Base-by-base conservation (phyloP, 163 green algal species). In the Prototheca wickerhamii region DNA sequence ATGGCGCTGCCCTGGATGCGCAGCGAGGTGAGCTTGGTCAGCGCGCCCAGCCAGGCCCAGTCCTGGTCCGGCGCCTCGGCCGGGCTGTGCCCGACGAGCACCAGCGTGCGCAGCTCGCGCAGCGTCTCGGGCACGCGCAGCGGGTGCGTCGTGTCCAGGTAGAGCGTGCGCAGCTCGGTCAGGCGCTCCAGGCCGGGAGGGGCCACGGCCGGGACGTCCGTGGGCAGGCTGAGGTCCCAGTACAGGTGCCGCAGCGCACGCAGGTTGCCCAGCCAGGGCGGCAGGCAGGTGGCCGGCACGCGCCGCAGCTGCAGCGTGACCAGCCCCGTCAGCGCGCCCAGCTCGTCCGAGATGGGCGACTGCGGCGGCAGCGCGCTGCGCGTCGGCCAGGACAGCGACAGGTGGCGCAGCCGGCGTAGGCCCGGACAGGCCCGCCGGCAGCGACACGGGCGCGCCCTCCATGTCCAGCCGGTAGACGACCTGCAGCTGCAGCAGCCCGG, bases 211-310 rank as follows among this genome's bases (percentile, higher is more conserved):
- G 32, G 18, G 3, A 51, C 30, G 33, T 69, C 60, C 10, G 34
- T 54, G 0, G 68, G 61, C 40, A 75, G 59, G 10, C 28, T 55
- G 1, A 58, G 68, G 68, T 75, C 68, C 60, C 61, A 75, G 29
- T 65, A 67, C 4, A 75, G 53, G 42, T 63, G 51, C 2, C 50
- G 53, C 32, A 75, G 54, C 5, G 20, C 6, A 2, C 40, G 33
- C 18, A 75, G 52, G n/a, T 26, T 10, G 1, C 51, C 60, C 25
- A 74, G 50, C 30, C 37, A 70, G 4, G 6, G 7, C 10, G 68
- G 61, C 44, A 35, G 28, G 0, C 17, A 4, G 40, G 32, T 37
- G 32, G 55, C n/a, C 2, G 68, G 68, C 17, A 53, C 40, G 17
- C 68, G 60, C 42, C 56, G 68, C 26, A 75, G 43, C 53, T 70